Conservation (phyloP, 1,139 yeast species). For the Pichia sp. region DNA sequence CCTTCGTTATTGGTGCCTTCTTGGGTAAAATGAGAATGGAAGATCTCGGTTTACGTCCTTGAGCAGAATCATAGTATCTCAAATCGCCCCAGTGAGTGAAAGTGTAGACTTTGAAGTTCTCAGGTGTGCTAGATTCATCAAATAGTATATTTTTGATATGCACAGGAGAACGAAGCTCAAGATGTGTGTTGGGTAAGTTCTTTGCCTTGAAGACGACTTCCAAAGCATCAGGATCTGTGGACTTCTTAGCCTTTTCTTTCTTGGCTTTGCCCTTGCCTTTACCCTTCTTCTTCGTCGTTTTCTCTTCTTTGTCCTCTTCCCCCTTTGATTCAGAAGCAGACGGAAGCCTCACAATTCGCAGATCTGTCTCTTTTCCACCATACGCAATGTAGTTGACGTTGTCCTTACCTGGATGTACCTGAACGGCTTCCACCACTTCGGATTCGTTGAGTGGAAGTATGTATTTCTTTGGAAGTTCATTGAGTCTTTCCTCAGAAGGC, state of each 20-base stretch:
- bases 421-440: constrained; percentile 42
- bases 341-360: constrained; percentile 41
- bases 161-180: constrained; percentile 60
- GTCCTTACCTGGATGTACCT: constrained; percentile 34
- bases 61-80: constrained; percentile 52
- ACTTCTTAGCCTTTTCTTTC: not conserved
- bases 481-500: constrained; percentile 17
- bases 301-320: too few species aligned
- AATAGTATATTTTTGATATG: constrained; percentile 53
- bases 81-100: constrained; percentile 68
- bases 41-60: constrained; percentile 51
- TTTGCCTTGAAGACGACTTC: constrained; percentile 46
- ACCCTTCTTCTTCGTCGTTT: too few species aligned
- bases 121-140: constrained; percentile 21
- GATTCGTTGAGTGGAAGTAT: constrained; percentile 21
- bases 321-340: not conserved
- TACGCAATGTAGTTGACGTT: constrained; percentile 47
- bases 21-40: constrained; percentile 44
- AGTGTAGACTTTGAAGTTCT: constrained; percentile 43
- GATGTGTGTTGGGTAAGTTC: constrained; percentile 59
- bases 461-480: constrained; percentile 30
- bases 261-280: constrained; percentile 15
- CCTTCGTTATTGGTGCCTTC: constrained; percentile 11
- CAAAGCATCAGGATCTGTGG: constrained; percentile 7
- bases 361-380: constrained; percentile 71